Conservation (phyloP, 2,329 filamentous ascomycete species). For the Fusarium sublunatum region DNA sequence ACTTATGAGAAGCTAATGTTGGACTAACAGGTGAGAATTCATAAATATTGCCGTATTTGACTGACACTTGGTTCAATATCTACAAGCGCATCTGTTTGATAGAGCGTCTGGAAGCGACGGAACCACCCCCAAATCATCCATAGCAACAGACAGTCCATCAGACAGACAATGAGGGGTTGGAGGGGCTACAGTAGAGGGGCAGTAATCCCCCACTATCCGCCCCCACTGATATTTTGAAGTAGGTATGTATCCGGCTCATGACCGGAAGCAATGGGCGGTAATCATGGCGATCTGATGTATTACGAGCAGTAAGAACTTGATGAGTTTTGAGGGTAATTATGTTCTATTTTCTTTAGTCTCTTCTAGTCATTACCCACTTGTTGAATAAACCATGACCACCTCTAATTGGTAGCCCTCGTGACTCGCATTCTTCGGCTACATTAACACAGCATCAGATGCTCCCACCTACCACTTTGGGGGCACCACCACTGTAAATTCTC, state of each 20-base stretch:
- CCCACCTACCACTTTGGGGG: constrained; percentile 42
- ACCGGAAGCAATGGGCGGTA: constrained; percentile 2
- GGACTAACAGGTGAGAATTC: background rate
- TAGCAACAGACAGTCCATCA: constrained; percentile 3
- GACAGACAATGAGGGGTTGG: constrained; percentile 13
- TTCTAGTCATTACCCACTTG: background rate
- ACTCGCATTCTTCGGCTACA: background rate
- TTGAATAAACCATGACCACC: background rate
- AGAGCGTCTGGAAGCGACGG: constrained; percentile 1
- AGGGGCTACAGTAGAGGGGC: constrained; percentile 25
- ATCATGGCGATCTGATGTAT: constrained; percentile 14
- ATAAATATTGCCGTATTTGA: background rate
- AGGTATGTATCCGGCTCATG: constrained; percentile 13
- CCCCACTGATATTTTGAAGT: constrained; percentile 15
- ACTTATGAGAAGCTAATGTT: background rate
- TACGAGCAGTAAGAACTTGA: background rate
- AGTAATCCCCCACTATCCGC: constrained; percentile 18
- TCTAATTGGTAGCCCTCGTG: constrained; percentile 5
- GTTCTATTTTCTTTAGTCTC: background rate
- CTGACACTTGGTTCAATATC: background rate
- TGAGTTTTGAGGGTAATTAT: too few species aligned
- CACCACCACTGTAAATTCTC: constrained; percentile 18
- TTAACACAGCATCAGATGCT: background rate
- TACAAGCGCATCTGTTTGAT: background rate
- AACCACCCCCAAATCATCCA: constrained; percentile 34